Evolutionary conservation across 345 rosid genomes (phyloP), one percentile per base, ranked within the genome.

Genomic region (Camelina laxa): DNA sequence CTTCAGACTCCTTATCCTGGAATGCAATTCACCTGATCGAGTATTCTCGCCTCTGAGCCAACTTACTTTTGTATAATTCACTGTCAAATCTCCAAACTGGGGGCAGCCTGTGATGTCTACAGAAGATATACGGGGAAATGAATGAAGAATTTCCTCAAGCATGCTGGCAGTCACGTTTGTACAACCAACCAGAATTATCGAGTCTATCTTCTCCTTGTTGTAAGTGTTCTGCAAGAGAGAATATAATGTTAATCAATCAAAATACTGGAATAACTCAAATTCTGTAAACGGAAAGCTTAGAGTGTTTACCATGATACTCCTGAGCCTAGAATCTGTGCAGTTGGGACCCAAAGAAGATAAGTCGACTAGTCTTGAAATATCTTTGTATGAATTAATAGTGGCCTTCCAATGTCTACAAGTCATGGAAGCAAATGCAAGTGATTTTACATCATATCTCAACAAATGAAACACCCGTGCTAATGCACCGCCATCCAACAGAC

Each of bases 341-440:
- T 67, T 81, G 53, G 90, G 82, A 70, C 95, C 93, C 73, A 91
- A 30, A 60, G 89, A 83, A 62, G 97, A 92, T 60, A 96, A 74
- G 84, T 92, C 91, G 80, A 91, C 89, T 75, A 85, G 87, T 81
- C 77, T 83, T 63, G 98, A 80, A 63, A 96, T 82, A 71, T 77
- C 86, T 82, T 85, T 88, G 86, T 90, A 96, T 81, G 88, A 89
- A 56, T 80, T 68, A 59, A 79, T 86, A 72, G 89, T 94, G 75
- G 96, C 81, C 74, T 94, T 88, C 99, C 99, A 96, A 55, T 85
- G 92, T 80, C 86, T 90, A 79, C 98, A 96, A 70, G 97, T 91
- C 82, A 86, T 82, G 72, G 99, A 91, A 64, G 97, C 92, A 80
- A 85, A 39, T 36, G 86, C 81, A 63, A 92, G 93, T 68, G 99